These are phyloP conservation scores for Fusarium cicatricum DNA, from an alignment of 2,329 filamentous ascomycete species.

Conservation along the genomic window DNA sequence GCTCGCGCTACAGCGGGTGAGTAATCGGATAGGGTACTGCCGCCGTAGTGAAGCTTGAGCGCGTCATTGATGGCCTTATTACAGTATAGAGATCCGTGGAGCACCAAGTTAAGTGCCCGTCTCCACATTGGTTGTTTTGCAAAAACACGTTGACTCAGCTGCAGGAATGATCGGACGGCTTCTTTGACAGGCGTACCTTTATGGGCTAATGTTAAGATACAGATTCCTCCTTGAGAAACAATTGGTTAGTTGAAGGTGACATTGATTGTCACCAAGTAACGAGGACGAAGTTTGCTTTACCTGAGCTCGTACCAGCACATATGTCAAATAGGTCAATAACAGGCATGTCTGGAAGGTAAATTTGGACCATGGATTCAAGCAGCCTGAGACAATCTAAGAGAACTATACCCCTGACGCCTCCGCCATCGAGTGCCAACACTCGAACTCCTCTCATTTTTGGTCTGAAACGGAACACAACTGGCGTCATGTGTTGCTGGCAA, in stretches of 20 bases:
- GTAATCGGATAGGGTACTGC: not conserved
- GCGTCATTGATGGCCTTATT: not conserved
- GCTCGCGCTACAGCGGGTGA: not conserved
- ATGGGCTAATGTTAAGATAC: not conserved
- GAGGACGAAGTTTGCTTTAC: not conserved
- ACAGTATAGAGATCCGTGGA: not conserved
- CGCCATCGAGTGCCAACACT: not conserved
- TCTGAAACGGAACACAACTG: not conserved
- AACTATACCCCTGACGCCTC: not conserved
- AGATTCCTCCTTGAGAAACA: not conserved
- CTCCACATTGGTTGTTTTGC: not conserved
- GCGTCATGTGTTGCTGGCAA: not conserved
- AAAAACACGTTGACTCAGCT: not conserved
- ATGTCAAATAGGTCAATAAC: not conserved
- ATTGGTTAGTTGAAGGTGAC: not conserved
- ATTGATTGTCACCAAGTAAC: not conserved
- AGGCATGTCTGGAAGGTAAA: not conserved
- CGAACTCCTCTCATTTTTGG: not conserved
- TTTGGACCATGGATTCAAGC: not conserved
- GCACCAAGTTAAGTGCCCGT: not conserved
- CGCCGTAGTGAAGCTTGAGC: not conserved
- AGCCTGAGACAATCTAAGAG: not conserved
- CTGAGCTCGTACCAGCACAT: not conserved
- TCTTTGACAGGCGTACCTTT: not conserved
- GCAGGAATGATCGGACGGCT: not conserved